Conservation (phyloP, 768 basidiomycete genomes). For the Phlegmacium glaucopus region DNA sequence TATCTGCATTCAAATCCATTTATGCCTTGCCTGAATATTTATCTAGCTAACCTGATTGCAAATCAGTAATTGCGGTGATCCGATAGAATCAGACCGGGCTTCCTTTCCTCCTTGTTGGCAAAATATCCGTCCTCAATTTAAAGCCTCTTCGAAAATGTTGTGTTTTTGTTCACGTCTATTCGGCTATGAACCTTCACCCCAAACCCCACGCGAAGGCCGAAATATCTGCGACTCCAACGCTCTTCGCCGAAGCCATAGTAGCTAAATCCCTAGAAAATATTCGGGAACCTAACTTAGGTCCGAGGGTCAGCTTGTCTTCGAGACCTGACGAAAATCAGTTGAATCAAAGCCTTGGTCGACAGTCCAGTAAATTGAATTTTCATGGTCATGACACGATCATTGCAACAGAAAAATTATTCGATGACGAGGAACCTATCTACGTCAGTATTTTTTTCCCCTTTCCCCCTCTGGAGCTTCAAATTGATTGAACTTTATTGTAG, state of each 20-base stretch:
- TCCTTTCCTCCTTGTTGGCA: no score
- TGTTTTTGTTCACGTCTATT: not conserved
- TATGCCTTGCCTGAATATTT: no score
- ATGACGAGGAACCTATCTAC: constrained; percentile 16
- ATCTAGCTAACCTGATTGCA: no score
- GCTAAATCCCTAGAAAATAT: constrained; percentile 26
- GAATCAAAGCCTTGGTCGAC: constrained; percentile 29
- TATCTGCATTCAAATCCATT: no score
- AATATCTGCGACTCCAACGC: constrained; percentile 17
- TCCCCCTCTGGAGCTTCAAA: not conserved
- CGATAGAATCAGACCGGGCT: no score
- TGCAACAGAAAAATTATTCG: constrained; percentile 8
- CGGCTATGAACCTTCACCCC: not conserved
- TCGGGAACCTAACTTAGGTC: constrained; percentile 33
- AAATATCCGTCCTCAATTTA: no score
- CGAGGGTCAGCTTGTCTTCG: constrained; percentile 27
- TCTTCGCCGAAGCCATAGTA: constrained; percentile 21
- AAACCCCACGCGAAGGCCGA: constrained; percentile 5
- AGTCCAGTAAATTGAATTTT: constrained; percentile 20
- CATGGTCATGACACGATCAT: constrained; percentile 20
- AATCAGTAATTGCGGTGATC: no score
- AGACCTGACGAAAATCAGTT: constrained; percentile 27
- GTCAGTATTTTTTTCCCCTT: constrained; percentile 14
- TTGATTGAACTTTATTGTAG: constrained; percentile 35
- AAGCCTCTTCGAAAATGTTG: no score